phyloP scores from a whole-genome alignment of 1,284 basidiomycete genomes.

The Tremellales sp. region DNA sequence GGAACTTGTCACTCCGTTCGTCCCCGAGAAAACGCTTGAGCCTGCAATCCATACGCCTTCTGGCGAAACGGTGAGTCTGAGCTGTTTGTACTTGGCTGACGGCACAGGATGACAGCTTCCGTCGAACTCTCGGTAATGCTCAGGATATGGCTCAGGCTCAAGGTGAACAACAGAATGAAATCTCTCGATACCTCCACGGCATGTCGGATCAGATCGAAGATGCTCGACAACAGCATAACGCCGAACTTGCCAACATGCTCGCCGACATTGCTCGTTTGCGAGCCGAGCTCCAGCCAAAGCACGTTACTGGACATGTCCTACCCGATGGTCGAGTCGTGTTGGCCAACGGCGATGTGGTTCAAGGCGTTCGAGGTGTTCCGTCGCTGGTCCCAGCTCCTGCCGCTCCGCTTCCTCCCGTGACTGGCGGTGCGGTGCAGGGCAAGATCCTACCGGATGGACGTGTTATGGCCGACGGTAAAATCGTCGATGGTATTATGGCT shows the following conservation, averaged over 20 bases:
- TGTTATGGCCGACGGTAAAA: constrained; percentile 39
- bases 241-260: constrained; percentile 38
- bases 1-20: constrained; percentile 28
- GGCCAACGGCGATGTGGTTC: constrained; percentile 42
- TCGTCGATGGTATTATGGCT: constrained; percentile 40
- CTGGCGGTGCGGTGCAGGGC: constrained; percentile 30
- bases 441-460: constrained; percentile 42
- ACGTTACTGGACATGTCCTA: constrained; percentile 34
- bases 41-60: not conserved
- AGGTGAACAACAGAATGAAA: constrained; percentile 44
- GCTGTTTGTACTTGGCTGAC: not conserved
- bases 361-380: constrained; percentile 39
- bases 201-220: constrained; percentile 44
- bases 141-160: constrained; percentile 39
- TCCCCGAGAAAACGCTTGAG: not conserved
- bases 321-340: constrained; percentile 42
- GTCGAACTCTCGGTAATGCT: constrained; percentile 24
- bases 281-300: constrained; percentile 36
- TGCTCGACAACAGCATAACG: constrained; percentile 23
- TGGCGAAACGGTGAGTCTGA: constrained; percentile 2
- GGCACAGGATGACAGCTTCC: constrained; percentile 26
- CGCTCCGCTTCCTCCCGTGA: constrained; percentile 20
- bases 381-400: constrained; percentile 11
- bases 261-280: constrained; percentile 38
- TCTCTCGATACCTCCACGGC: constrained; percentile 44